Evolutionary conservation across 208 protist species (phyloP).

Genomic region (Trypanosoma brucei): DNA sequence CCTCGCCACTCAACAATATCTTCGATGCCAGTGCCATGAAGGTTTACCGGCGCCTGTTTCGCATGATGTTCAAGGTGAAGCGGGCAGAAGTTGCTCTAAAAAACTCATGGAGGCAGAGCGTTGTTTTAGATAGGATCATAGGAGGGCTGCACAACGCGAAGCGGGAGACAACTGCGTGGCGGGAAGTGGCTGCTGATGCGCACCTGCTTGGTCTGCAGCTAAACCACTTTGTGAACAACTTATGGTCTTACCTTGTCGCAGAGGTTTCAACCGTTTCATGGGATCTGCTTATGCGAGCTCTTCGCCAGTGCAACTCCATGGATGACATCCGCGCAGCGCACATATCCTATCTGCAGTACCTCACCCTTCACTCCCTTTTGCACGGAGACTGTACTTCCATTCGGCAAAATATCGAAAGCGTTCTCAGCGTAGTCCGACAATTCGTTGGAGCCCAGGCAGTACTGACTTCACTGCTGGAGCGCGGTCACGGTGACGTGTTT

Average conservation of each 20-base stretch:
- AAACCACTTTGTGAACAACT: slow-evolving; percentile 68
- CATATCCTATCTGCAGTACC: slow-evolving; percentile 49
- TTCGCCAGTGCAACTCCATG: slow-evolving; percentile 43
- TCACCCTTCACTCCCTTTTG: slow-evolving; percentile 59
- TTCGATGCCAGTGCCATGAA: slow-evolving; percentile 47
- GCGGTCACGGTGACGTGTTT: slow-evolving; percentile 48
- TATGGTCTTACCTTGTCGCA: slow-evolving; percentile 67
- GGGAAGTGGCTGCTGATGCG: slow-evolving; percentile 50
- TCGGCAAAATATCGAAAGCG: slow-evolving; percentile 66
- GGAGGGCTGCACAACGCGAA: slow-evolving; percentile 34
- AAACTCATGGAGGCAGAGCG: slow-evolving; percentile 56
- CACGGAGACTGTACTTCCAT: slow-evolving; percentile 60
- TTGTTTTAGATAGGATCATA: slow-evolving; percentile 53
- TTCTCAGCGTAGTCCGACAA: slow-evolving; percentile 50
- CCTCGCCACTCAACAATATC: slow-evolving; percentile 64
- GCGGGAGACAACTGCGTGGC: slow-evolving; percentile 35
- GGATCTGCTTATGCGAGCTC: slow-evolving; percentile 41
- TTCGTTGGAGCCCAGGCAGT: slow-evolving; percentile 58
- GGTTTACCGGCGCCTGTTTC: slow-evolving; percentile 59
- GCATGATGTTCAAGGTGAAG: slow-evolving; percentile 69
- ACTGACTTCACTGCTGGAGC: slow-evolving; percentile 54
- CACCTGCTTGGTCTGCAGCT: slow-evolving; percentile 63
- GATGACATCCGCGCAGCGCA: slow-evolving; percentile 62
- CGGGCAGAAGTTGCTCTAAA: slow-evolving; percentile 59
- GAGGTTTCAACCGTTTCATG: slow-evolving; percentile 62